These are phyloP conservation scores for Monosporascus sp. DNA, from an alignment of 2,329 filamentous ascomycete genomes.

Conservation along the genomic window DNA sequence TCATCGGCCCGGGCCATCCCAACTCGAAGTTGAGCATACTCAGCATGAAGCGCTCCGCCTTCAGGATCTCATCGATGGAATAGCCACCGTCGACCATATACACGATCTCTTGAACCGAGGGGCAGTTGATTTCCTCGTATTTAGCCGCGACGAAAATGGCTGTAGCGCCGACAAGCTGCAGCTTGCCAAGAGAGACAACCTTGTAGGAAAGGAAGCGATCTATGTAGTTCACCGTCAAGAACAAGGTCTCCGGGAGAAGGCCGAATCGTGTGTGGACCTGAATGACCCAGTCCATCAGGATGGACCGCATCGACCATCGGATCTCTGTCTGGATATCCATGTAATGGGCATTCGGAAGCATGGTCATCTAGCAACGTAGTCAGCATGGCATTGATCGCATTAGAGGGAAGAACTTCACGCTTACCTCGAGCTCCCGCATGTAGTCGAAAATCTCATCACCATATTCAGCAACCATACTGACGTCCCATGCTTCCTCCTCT, in stretches of 20 bases:
- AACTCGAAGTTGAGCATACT: slow-evolving; percentile 94
- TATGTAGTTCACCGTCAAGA: slow-evolving; percentile 92
- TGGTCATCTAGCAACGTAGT: slow-evolving; percentile 50
- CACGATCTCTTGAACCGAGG: slow-evolving; percentile 88
- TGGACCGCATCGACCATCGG: slow-evolving; percentile 96
- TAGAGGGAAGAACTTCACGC: slow-evolving; percentile 14
- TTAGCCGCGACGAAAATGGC: slow-evolving; percentile 95
- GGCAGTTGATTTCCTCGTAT: slow-evolving; percentile 98
- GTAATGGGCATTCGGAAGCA: slow-evolving; percentile 87
- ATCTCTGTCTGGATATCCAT: slow-evolving; percentile 98
- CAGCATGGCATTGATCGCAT: slow-evolving; percentile 8
- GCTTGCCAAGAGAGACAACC: slow-evolving; percentile 87
- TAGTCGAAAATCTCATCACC: slow-evolving; percentile 93
- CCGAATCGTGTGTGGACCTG: slow-evolving; percentile 92
- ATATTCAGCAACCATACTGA: slow-evolving; percentile 97
- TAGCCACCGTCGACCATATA: slow-evolving; percentile 98
- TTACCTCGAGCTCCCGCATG: slow-evolving; percentile 82
- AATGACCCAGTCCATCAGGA: slow-evolving; percentile 96
- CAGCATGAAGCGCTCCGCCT: slow-evolving; percentile 97
- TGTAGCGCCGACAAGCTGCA: slow-evolving; percentile 93
- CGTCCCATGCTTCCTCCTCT: slow-evolving; percentile 86
- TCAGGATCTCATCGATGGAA: slow-evolving; percentile 83
- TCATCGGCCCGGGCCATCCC: slow-evolving; percentile 98
- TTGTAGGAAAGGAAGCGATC: slow-evolving; percentile 94
- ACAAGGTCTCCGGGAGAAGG: slow-evolving; percentile 89